Percentiles rank a stretch among this genome's conserved stretches.
These are phyloP conservation scores for Aspergillus sp. DNA, from an alignment of 2,329 filamentous ascomycete species.

Conservation along the genomic window DNA sequence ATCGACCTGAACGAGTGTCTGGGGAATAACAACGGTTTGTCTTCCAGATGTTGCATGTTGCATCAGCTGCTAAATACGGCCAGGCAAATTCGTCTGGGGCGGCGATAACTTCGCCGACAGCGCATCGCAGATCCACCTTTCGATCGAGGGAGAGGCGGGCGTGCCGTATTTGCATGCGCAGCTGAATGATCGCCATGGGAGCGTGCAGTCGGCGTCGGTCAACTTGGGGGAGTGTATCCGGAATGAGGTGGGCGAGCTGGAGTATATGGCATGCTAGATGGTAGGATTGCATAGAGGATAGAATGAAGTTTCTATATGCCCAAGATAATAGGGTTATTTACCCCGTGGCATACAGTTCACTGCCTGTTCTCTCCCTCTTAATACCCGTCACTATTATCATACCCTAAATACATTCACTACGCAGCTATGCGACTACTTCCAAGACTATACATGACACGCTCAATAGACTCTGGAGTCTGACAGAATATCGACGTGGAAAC, in stretches of 20 bases:
- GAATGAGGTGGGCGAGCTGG: constrained; percentile 4
- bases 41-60: not conserved
- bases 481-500: no score
- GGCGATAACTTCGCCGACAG: constrained; percentile 6
- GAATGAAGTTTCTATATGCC: no score
- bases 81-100: constrained; percentile 9
- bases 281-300: no score
- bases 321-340: no score
- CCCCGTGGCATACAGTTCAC: no score
- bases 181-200: constrained; percentile 8
- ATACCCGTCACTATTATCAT: no score
- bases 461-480: no score
- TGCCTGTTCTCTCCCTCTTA: no score
- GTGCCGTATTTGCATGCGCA: constrained; percentile 7
- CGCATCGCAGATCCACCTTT: constrained; percentile 7
- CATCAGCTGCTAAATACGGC: not conserved
- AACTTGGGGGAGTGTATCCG: constrained; percentile 3
- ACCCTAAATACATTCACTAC: no score
- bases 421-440: no score
- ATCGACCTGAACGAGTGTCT: constrained; percentile 5
- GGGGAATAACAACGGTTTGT: constrained; percentile 5
- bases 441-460: no score
- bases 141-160: constrained; percentile 4
- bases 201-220: constrained; percentile 7
- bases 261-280: constrained; percentile 4